Conservation (phyloP, 306 rosid genomes). For the Aeschynomene evenia region DNA sequence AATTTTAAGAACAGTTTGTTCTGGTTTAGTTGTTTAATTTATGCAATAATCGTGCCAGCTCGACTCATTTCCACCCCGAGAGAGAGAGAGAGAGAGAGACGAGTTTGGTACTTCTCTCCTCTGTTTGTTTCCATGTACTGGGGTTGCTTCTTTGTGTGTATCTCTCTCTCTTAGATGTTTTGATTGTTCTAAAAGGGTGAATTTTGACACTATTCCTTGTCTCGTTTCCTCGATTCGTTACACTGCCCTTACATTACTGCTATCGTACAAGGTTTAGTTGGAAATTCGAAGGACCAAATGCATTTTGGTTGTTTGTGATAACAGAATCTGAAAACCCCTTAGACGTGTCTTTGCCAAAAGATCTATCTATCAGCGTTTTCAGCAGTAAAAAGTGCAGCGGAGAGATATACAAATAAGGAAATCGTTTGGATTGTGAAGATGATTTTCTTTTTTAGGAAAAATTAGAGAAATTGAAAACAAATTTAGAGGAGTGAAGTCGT, state of each 20-base stretch:
- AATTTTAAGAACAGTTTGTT: too few species aligned
- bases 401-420: background rate
- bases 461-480: conserved; percentile 3
- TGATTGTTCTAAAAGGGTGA: too few species aligned
- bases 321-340: background rate
- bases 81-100: too few species aligned
- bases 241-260: too few species aligned
- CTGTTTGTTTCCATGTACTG: background rate
- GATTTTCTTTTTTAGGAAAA: background rate
- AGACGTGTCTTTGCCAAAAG: background rate
- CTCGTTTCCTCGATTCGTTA: too few species aligned
- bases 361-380: background rate
- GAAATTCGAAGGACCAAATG: background rate
- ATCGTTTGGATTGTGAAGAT: background rate
- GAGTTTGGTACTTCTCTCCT: too few species aligned
- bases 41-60: too few species aligned
- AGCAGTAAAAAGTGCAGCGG: background rate
- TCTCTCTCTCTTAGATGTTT: too few species aligned
- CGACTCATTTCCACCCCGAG: too few species aligned
- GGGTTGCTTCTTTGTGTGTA: too few species aligned
- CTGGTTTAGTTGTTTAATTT: too few species aligned
- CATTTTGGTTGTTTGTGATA: background rate
- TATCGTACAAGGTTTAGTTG: background rate
- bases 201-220: too few species aligned
- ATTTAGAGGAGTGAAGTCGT: background rate